phyloP scores from a whole-genome alignment of 164 flowering plant species.

The Aristolochia fimbriata region DNA sequence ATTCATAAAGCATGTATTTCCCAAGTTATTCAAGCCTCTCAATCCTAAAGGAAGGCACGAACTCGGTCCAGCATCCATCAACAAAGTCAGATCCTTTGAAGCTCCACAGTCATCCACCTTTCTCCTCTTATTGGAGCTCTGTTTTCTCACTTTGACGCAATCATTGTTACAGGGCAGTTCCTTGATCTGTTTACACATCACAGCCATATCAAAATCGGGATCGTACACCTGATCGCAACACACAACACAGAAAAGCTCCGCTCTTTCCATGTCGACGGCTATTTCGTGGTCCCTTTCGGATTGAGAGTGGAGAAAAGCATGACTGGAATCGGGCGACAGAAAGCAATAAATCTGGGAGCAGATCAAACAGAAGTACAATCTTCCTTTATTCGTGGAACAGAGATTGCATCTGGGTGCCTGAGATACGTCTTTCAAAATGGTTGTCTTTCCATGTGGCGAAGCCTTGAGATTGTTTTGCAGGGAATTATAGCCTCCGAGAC shows the following conservation, averaged over 20 bases:
- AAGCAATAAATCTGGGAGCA: slow-evolving; percentile 62
- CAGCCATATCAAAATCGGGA: slow-evolving; percentile 61
- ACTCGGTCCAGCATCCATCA: slow-evolving; percentile 36
- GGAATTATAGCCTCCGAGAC: slow-evolving; percentile 36
- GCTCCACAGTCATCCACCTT: slow-evolving; percentile 27
- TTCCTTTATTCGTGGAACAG: slow-evolving; percentile 43
- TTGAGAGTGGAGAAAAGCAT: slow-evolving; percentile 41
- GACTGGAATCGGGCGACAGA: slow-evolving; percentile 26
- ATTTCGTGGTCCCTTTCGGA: slow-evolving; percentile 46
- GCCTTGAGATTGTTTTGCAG: slow-evolving; percentile 40
- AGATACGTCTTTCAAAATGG: slow-evolving; percentile 18
- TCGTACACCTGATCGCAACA: slow-evolving; percentile 88
- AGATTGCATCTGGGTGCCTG: slow-evolving; percentile 54
- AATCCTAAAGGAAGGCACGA: slow-evolving; percentile 53
- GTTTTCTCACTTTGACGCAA: slow-evolving; percentile 16
- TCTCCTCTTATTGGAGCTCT: slow-evolving; percentile 36
- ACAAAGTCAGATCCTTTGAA: slow-evolving; percentile 20
- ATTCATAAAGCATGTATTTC: slow-evolving; percentile 68
- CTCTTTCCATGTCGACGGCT: slow-evolving; percentile 54
- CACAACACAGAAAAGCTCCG: slow-evolving; percentile 65
- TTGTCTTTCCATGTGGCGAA: slow-evolving; percentile 38
- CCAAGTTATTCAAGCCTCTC: slow-evolving; percentile 70
- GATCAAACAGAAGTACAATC: slow-evolving; percentile 57
- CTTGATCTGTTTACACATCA: slow-evolving; percentile 42
- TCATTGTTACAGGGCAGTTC: slow-evolving; percentile 21